Base-by-base conservation (phyloP, 768 basidiomycete genomes). In the Saitozyma podzolica region DNA sequence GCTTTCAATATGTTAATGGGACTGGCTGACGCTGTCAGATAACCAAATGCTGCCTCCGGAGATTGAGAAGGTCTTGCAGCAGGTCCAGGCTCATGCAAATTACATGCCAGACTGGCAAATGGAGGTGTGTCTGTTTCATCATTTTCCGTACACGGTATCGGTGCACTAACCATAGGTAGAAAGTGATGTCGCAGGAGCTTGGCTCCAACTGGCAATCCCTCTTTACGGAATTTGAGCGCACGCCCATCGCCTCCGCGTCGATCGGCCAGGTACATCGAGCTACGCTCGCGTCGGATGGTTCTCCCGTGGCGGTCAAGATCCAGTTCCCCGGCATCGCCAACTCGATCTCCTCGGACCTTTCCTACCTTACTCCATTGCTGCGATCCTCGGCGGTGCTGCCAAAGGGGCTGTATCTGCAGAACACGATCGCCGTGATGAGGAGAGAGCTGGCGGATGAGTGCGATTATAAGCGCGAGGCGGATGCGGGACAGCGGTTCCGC, bases 31-130 rank as follows among this genome's bases (percentile, higher is more conserved):
- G 20, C 20, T 14, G 9, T 37, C 67, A 97, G 95, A 99, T 78
- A 90, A 92, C 0, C 89, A 95, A 65, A 81, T 90, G 43, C 83
- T 99, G 1, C 91, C 94, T 0, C 85, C 89, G 0, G 92, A 95
- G 66, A 80, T 97, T 3, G 93, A 97, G 73, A 84, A 85, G 58
- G 89, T 99, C 40, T 87, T 99, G 69, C 85, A 92, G 55, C 83
- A 89, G 39, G 94, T 99, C 0, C 95, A 98, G 75, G 91, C 95
- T 67, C 87, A 89, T 68, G 95, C 95, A 0, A 92, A 99, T 78
- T 97, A 97, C 77, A 99, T 99, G 95, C 95, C 95, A 0, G 89
- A 95, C 68, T 94, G 90, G 89, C 95, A 99, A 76, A 89, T 97
- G 87, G 90, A 94, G 85, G 94, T 91, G 14, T 17, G 80, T 74